Evolutionary conservation across 1,139 yeast species (phyloP).

Genomic region (Debaryomyces udenii): DNA sequence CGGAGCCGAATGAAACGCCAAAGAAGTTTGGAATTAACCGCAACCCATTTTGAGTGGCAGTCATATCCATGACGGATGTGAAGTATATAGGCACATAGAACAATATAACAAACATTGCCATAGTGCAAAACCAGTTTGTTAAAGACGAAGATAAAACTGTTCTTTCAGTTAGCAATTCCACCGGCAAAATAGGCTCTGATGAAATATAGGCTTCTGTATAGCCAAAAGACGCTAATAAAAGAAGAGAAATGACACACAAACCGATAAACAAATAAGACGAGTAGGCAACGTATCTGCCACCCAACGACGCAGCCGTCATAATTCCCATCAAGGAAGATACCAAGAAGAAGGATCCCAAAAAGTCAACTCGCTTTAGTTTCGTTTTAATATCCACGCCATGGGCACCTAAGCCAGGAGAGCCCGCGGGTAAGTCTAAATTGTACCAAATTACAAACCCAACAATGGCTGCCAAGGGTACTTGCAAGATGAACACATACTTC

Average conservation of each 20-base stretch:
- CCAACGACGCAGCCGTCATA: constrained; percentile 70
- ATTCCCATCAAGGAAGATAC: constrained; percentile 55
- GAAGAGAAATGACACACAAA: constrained; percentile 23
- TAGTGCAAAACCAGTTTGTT: constrained; percentile 66
- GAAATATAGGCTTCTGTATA: constrained; percentile 59
- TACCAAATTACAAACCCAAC: constrained; percentile 46
- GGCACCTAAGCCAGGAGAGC: constrained; percentile 52
- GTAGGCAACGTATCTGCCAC: constrained; percentile 59
- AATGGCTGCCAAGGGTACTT: constrained; percentile 62
- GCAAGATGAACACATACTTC: constrained; percentile 62
- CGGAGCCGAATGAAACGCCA: constrained; percentile 70
- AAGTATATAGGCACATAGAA: constrained; percentile 70
- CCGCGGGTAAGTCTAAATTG: constrained; percentile 48
- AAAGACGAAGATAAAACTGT: constrained; percentile 67
- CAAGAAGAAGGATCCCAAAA: constrained; percentile 66
- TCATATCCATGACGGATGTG: constrained; percentile 56
- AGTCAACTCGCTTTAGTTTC: constrained; percentile 64
- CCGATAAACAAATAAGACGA: constrained; percentile 35
- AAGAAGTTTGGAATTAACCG: constrained; percentile 67
- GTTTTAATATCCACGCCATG: constrained; percentile 38
- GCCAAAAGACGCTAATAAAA: constrained; percentile 38
- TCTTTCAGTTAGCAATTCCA: constrained; percentile 54
- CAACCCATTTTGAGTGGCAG: constrained; percentile 63
- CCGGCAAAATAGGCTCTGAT: constrained; percentile 69
- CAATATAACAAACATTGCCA: constrained; percentile 55